Base-by-base conservation (phyloP, 192 early-diverging fungal species). In the Linnemannia exigua region DNA sequence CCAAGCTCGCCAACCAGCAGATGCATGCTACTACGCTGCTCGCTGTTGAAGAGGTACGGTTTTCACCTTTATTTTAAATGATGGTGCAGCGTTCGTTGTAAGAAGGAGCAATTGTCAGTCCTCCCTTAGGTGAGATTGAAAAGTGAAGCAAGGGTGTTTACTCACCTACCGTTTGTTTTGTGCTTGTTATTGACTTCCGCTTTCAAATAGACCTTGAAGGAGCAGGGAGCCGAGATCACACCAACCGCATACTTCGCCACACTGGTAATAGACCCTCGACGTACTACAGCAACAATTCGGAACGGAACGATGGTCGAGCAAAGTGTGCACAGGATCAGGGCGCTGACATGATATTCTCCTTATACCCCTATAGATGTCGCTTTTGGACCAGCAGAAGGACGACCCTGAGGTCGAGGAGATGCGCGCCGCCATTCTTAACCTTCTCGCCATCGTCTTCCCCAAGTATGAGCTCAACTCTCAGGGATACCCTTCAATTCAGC, bases 171-270 rank as follows among this genome's bases (percentile, higher is more conserved):
- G 8, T 52, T 19, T 41, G 19, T 22, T 5, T 28, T 38, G 12
- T 41, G 2, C 37, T 33, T 67, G 17, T 75, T 68, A 46, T n/a
- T n/a, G n/a, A n/a, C 70, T 17, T 14, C 8, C 15, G 3, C 28
- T 31, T 70, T 92, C 52, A 88, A 89, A 69, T 93, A 96, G 87
- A 96, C 96, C 35, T 92, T 99, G 76, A 87, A 84, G 31, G 98
- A 99, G 83, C 94, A 97, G 81, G 82, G 90, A 48, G 91, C 90
- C 20, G 75, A 89, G 38, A 89, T 93, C 44, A 92, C 91, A 44
- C 95, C 98, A 7, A 91, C 95, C 36, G 95, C 96, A 33, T 99
- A 99, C 87, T 98, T 98, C 93, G 96, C 94, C 20, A 94, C 95
- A 33, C 89, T 99, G 83, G 93, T 95, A 90, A 87, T 69, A 19